Base-by-base conservation (phyloP, 768 basidiomycete species). In the Lentinus brumalis region DNA sequence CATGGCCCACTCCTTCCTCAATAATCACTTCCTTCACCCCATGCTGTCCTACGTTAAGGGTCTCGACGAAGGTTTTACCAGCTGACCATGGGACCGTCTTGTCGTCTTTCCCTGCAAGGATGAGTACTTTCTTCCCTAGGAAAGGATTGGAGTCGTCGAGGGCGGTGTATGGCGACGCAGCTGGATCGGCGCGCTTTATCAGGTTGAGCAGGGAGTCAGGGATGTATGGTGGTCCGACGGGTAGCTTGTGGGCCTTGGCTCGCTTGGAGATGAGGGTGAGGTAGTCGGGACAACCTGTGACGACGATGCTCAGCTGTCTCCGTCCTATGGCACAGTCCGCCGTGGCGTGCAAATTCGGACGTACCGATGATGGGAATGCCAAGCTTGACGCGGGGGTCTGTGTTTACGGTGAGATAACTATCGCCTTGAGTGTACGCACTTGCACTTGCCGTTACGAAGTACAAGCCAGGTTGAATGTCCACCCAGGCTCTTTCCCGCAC, bases 401-500 rank as follows among this genome's bases (percentile, higher is more conserved):
- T 16, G 35, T 0, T 3, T 16, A 4, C 4, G 14, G n/a, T 57
- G 53, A 57, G 62, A 26, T 5, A 14, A 38, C 26, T 35, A 21
- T n/a, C 5, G 35, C 2, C n/a, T 14, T 15, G n/a, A 29, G 5
- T 15, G 30, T 16, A 10, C n/a, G n/a, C 14, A 21, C 49, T 4
- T 35, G 16, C 0, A 26, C 45, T 32, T 39, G 83, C 83, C 83
- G 47, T 79, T 69, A n/a, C 69, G 68, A 6, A 92, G 80, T 2
- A 80, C 76, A 32, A 89, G 79, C 93, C 94, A 96, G 0, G 90
- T 80, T 0, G 91, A 81, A 70, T 97, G 93, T 0, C 93, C 94
- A 0, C 94, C 94, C 0, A 97, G 83, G 61, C 89, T 91, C 65
- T 89, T 79, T 0, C 94, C 94, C 0, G 84, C 81, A 3, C 89